Evolutionary conservation across 2,329 filamentous ascomycete species (phyloP).

Genomic region (Claviceps humidiphila): DNA sequence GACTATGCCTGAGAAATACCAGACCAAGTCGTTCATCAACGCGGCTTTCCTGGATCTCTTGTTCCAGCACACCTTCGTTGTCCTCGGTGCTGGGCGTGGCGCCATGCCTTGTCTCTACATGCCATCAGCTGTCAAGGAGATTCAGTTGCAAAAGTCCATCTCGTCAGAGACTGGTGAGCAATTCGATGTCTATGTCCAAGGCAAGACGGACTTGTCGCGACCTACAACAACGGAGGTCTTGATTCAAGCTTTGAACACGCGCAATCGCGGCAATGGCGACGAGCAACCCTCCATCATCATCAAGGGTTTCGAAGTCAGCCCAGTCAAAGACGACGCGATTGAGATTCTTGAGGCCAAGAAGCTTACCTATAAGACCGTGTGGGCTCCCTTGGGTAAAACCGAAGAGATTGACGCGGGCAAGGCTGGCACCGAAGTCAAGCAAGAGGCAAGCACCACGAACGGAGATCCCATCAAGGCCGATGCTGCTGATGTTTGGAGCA

Average conservation of each 20-base stretch:
- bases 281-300: conserved; percentile 17
- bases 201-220: not conserved
- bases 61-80: conserved; percentile 26
- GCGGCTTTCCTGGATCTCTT: conserved; percentile 33
- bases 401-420: not conserved
- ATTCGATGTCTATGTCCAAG: not conserved
- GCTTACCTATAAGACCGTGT: not conserved
- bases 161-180: not conserved
- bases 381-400: not conserved
- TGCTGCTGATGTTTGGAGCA: not conserved
- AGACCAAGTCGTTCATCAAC: conserved; percentile 30
- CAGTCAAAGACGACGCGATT: conserved; percentile 22
- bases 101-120: conserved; percentile 22
- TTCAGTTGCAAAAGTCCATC: conserved; percentile 10
- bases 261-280: conserved; percentile 12
- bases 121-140: conserved; percentile 19
- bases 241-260: conserved; percentile 10
- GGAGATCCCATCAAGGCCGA: not conserved
- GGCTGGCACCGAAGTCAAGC: not conserved
- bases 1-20: conserved; percentile 31
- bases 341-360: not conserved
- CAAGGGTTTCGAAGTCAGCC: conserved; percentile 26
- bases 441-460: not conserved
- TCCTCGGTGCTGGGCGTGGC: conserved; percentile 21
- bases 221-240: not conserved